Evolutionary conservation across 257 asterid genomes (phyloP), one percentile per base, ranked within the genome.

Genomic region (Striga asiatica): DNA sequence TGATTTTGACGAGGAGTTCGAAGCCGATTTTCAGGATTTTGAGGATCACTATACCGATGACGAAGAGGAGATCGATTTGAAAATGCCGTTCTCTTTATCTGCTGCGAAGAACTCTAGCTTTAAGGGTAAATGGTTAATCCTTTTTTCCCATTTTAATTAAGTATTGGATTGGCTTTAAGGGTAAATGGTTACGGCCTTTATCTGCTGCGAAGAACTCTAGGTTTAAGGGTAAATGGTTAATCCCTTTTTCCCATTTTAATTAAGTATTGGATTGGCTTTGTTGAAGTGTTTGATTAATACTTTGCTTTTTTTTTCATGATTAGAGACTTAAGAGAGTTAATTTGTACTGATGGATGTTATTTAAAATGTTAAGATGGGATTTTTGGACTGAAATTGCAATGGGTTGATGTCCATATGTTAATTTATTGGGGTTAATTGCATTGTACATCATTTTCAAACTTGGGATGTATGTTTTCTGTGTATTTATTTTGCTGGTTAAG

Each of bases 1-100:
- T 47, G 72, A 76, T 46, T 62, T 83, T 16, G 88, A 81, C 29
- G 79, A 72, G 53, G 91, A 86, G 37, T 89, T 86, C 59, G 98
- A 86, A 57, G 89, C 88, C 48, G 88, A 89, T 63, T 89, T 83
- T 69, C 89, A 79, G 88, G 85, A 81, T 3, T 89, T 89, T 35
- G 78, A 85, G 78, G 91, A 76, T 14, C n/a, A n/a, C n/a, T 21
- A 28, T 11, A 66, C 82, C 32, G 88, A 73, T 17, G 82, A 59
- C 5, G 94, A 80, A 23, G 76, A 32, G 7, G 77, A 46, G 62
- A 9, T 61, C 65, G 72, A 71, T 29, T 73, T 65, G 32, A 66
- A 63, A 5, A 81, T 71, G 80, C 62, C 81, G 9, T 73, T 73
- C 16, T 74, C 66, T n/a, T 75, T 77, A 68, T 65, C 83, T 53